phyloP scores from a whole-genome alignment of 345 rosid genomes.

The Syzygium grande region DNA sequence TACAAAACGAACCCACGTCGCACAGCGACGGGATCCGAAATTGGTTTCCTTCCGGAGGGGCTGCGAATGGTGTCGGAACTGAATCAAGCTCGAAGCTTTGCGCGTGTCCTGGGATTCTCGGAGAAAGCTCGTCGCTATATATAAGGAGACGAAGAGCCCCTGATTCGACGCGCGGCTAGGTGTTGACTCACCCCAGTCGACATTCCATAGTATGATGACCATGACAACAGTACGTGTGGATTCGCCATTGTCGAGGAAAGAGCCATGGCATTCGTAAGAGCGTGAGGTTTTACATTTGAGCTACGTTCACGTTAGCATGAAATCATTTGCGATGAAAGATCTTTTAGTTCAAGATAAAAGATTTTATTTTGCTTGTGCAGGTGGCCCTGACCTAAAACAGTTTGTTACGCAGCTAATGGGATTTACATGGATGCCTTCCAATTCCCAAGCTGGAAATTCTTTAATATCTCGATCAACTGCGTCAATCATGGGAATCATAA shows the following conservation, averaged over 20 bases:
- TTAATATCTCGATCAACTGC: accelerated
- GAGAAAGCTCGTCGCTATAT: neutral
- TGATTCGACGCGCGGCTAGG: neutral
- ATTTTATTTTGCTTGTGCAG: neutral
- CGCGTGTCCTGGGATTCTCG: neutral
- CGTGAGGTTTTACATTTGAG: neutral
- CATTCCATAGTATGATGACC: neutral
- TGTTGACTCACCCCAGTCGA: neutral
- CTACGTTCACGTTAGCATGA: neutral
- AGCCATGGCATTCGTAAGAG: neutral
- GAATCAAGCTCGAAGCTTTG: neutral
- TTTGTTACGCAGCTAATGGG: too few species aligned
- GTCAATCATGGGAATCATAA: accelerated
- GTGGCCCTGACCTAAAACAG: accelerated
- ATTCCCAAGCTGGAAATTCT: accelerated
- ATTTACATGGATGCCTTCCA: too few species aligned
- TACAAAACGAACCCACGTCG: neutral
- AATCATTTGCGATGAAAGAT: neutral
- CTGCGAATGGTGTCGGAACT: neutral
- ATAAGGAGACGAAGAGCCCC: too few species aligned
- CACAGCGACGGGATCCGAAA: neutral
- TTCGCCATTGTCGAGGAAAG: neutral
- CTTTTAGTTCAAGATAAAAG: neutral
- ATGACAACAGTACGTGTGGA: neutral
- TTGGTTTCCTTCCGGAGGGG: neutral